Percentiles rank a stretch among this genome's conserved stretches.
These are phyloP conservation scores for Naganishia randhawae DNA, from an alignment of 768 basidiomycete species.

Conservation along the genomic window DNA sequence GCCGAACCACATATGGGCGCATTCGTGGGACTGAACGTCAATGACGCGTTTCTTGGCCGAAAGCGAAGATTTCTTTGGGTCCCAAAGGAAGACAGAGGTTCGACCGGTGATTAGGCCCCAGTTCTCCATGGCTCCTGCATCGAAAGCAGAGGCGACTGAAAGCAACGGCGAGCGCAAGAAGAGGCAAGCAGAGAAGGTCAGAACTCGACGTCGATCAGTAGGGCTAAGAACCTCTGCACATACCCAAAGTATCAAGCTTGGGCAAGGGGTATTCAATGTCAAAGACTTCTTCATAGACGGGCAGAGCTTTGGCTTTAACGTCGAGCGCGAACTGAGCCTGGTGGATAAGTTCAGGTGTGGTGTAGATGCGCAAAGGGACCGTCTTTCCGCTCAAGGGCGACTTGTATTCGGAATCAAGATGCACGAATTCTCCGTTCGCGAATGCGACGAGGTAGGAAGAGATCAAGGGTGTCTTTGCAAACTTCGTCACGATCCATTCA, in stretches of 20 bases:
- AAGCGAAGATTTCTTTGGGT: conserved; percentile 70
- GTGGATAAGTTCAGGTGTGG: conserved; percentile 74
- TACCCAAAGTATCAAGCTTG: conserved; percentile 81
- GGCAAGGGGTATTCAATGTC: conserved; percentile 88
- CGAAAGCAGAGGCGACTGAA: conserved; percentile 70
- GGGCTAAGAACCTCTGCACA: background rate
- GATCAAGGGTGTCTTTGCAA: conserved; percentile 77
- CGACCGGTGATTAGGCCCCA: conserved; percentile 74
- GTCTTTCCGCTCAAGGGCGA: conserved; percentile 75
- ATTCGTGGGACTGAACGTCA: conserved; percentile 75
- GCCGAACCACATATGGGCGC: conserved; percentile 74
- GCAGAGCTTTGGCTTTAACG: conserved; percentile 72
- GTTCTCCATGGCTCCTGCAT: conserved; percentile 84
- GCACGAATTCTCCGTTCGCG: conserved; percentile 65
- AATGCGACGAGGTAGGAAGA: conserved; percentile 84
- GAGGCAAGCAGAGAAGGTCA: background rate
- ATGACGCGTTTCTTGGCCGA: conserved; percentile 75
- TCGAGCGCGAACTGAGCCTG: conserved; percentile 83
- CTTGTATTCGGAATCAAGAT: conserved; percentile 69
- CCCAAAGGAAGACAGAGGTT: conserved; percentile 72
- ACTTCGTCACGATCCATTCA: conserved; percentile 77
- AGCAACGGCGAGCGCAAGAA: background rate
- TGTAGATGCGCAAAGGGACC: conserved; percentile 79
- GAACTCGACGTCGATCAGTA: conserved; percentile 52
- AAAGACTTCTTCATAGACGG: conserved; percentile 88